Base-by-base conservation (phyloP, 768 basidiomycete species). In the Suillus sp. region DNA sequence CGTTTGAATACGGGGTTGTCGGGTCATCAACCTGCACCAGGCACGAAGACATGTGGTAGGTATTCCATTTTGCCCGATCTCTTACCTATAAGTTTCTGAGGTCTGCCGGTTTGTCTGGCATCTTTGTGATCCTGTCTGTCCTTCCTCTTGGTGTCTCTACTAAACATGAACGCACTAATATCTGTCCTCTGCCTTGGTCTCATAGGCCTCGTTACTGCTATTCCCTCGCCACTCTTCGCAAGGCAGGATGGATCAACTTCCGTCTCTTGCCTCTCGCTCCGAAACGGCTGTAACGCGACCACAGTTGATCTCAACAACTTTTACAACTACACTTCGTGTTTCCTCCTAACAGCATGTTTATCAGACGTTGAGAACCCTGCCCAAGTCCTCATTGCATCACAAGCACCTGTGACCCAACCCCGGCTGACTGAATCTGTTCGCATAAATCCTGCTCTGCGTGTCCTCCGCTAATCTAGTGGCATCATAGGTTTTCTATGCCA, bases 311-410 rank as follows among this genome's bases (percentile, higher is more conserved):
- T 69, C 2, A 32, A 1, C 62, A 63, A 69, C 58, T 69, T 71
- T 56, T 70, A 71, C 47, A 63, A 40, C 47, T 64, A 70, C n/a
- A 47, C 61, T 30, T 43, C 67, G 3, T 71, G 68, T 56, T 60
- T 70, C 48, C 71, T 71, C 54, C 42, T 71, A 22, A 71, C 69
- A 8, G 62, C 59, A 2, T 71, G 69, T 59, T 45, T 3, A 7
- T n/a, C 54, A 10, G n/a, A 16, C 4, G 18, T 18, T 27, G 37
- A 50, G n/a, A 55, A 47, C 20, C 68, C 70, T 7, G 50, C 54
- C 0, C 43, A 64, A 43, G 62, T 64, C 37, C 62, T 71, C 59
- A 13, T 13, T 9, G 4, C 5, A 35, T 56, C 6, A 18, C 51
- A 48, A 11, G 70, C 70, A 25, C 65, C 69, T 8, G 59, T 58